Conservation (phyloP, 1,284 basidiomycete species). For the Puccinia triticina region DNA sequence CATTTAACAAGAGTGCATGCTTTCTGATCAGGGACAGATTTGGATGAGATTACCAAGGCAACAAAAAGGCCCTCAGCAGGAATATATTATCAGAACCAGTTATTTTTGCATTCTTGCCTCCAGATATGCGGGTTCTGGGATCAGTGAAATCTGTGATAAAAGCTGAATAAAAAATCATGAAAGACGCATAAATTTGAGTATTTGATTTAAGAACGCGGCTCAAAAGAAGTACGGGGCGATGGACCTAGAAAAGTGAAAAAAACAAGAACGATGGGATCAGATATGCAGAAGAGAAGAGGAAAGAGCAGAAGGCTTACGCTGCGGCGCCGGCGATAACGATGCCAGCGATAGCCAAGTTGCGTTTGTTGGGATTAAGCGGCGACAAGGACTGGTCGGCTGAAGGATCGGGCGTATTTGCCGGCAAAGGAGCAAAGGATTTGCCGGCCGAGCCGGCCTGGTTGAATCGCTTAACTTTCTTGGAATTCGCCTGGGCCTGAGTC, state of each 20-base stretch:
- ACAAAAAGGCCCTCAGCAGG: too few relatives aligned
- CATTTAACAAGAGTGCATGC: too few relatives aligned
- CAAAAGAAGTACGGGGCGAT: constrained; percentile 22
- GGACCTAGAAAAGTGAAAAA: neutral
- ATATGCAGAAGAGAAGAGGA: neutral
- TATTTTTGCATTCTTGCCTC: too few relatives aligned
- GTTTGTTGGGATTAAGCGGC: constrained; percentile 18
- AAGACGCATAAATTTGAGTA: too few relatives aligned
- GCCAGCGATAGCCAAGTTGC: constrained; percentile 37
- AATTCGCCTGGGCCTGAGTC: neutral
- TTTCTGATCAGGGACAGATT: too few relatives aligned
- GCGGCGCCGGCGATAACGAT: constrained; percentile 47
- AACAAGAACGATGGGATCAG: neutral
- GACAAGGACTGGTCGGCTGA: neutral
- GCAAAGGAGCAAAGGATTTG: neutral
- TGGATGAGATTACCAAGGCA: too few relatives aligned
- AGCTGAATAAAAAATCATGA: too few relatives aligned
- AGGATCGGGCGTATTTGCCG: neutral
- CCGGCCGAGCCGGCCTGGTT: neutral
- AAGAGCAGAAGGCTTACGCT: constrained; percentile 24
- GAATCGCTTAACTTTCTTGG: constrained; percentile 4
- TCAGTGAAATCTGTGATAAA: too few relatives aligned
- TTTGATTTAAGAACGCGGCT: too few relatives aligned
- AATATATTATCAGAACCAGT: too few relatives aligned
- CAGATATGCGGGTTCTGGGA: too few relatives aligned